A percentile compares a stretch with the other conserved stretches of the same genome.
phyloP scores from a whole-genome alignment of 805 yeast species.

The Yamadazyma tumulicola region DNA sequence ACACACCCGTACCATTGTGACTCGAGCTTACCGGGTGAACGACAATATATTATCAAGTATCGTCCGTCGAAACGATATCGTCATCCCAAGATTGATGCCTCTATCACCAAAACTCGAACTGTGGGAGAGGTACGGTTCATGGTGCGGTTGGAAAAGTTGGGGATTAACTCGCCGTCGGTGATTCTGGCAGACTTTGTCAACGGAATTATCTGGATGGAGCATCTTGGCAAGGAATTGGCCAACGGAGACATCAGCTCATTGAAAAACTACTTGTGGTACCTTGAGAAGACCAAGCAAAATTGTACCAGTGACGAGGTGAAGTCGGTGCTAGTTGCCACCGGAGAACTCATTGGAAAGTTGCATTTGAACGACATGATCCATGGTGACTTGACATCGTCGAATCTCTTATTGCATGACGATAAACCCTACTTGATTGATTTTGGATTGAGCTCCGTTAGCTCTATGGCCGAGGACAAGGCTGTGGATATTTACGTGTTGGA shows the following conservation, averaged over 20 bases:
- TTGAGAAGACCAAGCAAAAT: slow-evolving; percentile 30
- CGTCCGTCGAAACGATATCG: slow-evolving; percentile 91
- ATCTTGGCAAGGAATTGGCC: slow-evolving; percentile 54
- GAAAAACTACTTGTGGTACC: slow-evolving; percentile 71
- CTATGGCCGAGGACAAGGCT: slow-evolving; percentile 85
- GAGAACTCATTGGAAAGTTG: slow-evolving; percentile 62
- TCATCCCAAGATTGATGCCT: slow-evolving; percentile 75
- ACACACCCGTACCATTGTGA: slow-evolving; percentile 57
- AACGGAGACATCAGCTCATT: slow-evolving; percentile 57
- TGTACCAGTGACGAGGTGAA: slow-evolving; percentile 37
- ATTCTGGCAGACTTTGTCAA: slow-evolving; percentile 71
- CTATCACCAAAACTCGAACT: slow-evolving; percentile 76
- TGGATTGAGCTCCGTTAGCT: slow-evolving; percentile 79
- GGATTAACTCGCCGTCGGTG: slow-evolving; percentile 67
- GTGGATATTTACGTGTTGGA: slow-evolving; percentile 96
- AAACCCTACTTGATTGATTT: slow-evolving; percentile 78
- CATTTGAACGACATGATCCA: slow-evolving; percentile 81
- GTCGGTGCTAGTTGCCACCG: slow-evolving; percentile 51
- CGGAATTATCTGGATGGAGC: slow-evolving; percentile 90
- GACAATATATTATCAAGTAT: slow-evolving; percentile 65
- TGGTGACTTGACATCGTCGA: slow-evolving; percentile 93
- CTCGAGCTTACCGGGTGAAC: slow-evolving; percentile 22
- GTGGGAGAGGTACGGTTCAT: slow-evolving; percentile 79
- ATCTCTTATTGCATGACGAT: slow-evolving; percentile 51
- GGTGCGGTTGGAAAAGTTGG: slow-evolving; percentile 50